Base-by-base conservation (phyloP, 1,139 yeast species). In the Sugiyamaella pinicola region DNA sequence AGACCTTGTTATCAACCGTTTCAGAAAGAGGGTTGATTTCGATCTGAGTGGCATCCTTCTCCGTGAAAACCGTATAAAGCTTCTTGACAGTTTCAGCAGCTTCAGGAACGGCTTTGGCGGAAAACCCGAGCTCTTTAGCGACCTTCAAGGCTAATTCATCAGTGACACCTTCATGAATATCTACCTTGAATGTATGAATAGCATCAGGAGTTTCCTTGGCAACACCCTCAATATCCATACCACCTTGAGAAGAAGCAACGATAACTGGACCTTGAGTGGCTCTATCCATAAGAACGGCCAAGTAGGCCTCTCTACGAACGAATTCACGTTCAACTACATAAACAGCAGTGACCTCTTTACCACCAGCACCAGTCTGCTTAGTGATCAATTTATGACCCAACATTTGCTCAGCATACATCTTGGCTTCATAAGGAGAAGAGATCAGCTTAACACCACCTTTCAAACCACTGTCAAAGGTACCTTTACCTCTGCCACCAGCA, bases 401-500 rank as follows among this genome's bases (percentile, higher is more conserved):
- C 96, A 91, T 91, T 75, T 90, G 85, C 63, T 78, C 82, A 55
- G 98, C 95, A 69, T 87, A 80, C 70, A 86, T 86, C 72, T 79
- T 79, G 56, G 96, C 97, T 76, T 93, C 95, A 67, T 85, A 85
- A 47, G 97, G 85, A 53, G 95, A 79, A 57, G 85, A 79, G 65
- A 89, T 87, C 74, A 93, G 80, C 76, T 89, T 86, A 69, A 93
- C 97, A 77, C 99, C 99, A 55, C 98, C 96, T 76, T 91, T 85
- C 71, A 89, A 83, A 48, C 99, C 99, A 65, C 84, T 84, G 76
- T 90, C 97, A 64, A 93, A 91, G 74, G 88, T 91, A 61, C 99
- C 99, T 75, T 93, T 93, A 77, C 99, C 99, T 76, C 99, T 86
- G 70, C 99, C 99, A 76, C 99, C 99, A 57, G 99, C 91, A 68